Evolutionary conservation across 305 asterid genomes (phyloP), one percentile per base, ranked within the genome.

Genomic region (Nicotiana rustica): DNA sequence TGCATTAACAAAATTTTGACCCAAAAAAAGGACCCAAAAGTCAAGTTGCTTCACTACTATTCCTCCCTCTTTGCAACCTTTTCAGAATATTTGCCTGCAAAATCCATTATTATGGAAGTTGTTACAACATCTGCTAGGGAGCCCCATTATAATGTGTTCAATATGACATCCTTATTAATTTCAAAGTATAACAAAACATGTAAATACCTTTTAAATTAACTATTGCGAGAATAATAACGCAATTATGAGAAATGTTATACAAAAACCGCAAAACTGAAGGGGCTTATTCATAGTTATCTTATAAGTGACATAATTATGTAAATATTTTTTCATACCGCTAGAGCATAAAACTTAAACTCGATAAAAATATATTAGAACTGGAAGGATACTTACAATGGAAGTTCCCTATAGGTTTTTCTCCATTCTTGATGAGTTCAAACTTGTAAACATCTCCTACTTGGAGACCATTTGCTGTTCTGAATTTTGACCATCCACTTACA

Each of bases 31-130:
- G 8, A 36, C 7, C 8, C 41, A 36, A 36, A 36, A 36, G 41
- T 38, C 44, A 6, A 6, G 44, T 38, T 38, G 44, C 44, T 38
- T 38, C 44, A 38, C 9, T 38, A 36, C 44, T 36, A 8, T 38
- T 1, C 44, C 44, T 38, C 44, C 44, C 44, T 6, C 44, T 38
- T 38, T 38, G 44, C 9, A 38, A 38, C 44, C 44, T 38, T 38
- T 38, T 4, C 33, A n/a, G 56, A 69, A 69, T 36, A 69, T 38
- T 69, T 69, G 77, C 77, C 77, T 69, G 57, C 57, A 69, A 69
- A 69, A 18, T 59, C 6, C 77, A 69, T 38, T 47, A 69, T 18
- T 38, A 68, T 68, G 68, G 25, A 62, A 21, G 36, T 62, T 21
- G 17, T 62, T 10, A 25, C n/a, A 62, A 21, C 25, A 62, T 62